Evolutionary conservation across 805 yeast genomes (phyloP).

Genomic region (Diddensiella transvaalensis): DNA sequence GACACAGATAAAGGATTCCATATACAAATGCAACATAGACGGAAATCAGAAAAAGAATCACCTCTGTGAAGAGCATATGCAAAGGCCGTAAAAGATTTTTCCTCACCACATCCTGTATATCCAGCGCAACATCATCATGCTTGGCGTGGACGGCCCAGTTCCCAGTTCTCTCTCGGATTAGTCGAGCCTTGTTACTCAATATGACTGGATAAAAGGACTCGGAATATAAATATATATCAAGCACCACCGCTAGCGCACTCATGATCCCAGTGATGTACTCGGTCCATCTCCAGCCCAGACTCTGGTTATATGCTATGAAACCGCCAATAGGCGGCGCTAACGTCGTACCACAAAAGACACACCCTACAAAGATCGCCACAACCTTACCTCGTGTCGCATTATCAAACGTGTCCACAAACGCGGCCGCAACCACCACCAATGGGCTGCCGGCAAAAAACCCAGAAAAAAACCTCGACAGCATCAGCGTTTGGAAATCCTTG

Average conservation of each 20-base stretch:
- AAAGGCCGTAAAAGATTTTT: constrained; percentile 66
- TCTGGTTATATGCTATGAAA: constrained; percentile 51
- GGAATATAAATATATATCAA: constrained; percentile 41
- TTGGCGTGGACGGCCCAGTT: constrained; percentile 80
- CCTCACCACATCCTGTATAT: constrained; percentile 53
- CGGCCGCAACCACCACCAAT: constrained; percentile 75
- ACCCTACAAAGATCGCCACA: constrained; percentile 59
- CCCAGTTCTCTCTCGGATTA: constrained; percentile 60
- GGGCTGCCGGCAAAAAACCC: constrained; percentile 80
- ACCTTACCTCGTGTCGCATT: constrained; percentile 66
- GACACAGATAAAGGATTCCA: constrained; percentile 67
- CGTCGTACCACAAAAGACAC: constrained; percentile 68
- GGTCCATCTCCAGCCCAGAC: constrained; percentile 89
- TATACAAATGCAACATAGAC: constrained; percentile 73
- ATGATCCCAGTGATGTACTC: constrained; percentile 65
- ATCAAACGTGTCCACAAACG: constrained; percentile 72
- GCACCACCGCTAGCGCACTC: constrained; percentile 41
- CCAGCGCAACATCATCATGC: constrained; percentile 56
- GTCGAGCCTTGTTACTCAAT: constrained; percentile 58
- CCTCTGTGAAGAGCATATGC: constrained; percentile 61
- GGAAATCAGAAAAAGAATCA: constrained; percentile 61
- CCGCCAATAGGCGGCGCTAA: constrained; percentile 72
- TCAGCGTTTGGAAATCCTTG: constrained; percentile 64
- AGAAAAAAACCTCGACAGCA: constrained; percentile 71
- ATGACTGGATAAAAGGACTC: constrained; percentile 66